These are phyloP conservation scores for Danielia reshetovae DNA, from an alignment of 805 yeast species.

Conservation along the genomic window DNA sequence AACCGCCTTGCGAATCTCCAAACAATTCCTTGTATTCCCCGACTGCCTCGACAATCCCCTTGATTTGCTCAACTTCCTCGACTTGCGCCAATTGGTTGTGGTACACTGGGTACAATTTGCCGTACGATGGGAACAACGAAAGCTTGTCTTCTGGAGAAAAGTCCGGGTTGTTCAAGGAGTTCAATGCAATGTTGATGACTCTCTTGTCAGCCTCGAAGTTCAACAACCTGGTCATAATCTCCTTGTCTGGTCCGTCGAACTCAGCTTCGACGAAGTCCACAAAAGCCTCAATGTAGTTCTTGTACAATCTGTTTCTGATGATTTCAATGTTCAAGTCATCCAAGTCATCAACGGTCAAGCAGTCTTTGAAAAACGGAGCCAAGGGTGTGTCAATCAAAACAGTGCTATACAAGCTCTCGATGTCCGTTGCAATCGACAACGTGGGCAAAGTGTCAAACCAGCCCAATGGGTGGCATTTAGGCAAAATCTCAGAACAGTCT, in stretches of 20 bases:
- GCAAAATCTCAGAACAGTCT: conserved; percentile 81
- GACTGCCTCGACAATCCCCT: conserved; percentile 56
- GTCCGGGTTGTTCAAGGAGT: conserved; percentile 78
- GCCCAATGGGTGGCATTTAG: conserved; percentile 94
- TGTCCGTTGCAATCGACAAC: conserved; percentile 88
- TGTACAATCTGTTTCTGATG: conserved; percentile 84
- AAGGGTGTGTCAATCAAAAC: conserved; percentile 95
- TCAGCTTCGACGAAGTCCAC: conserved; percentile 55
- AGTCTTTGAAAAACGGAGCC: conserved; percentile 92
- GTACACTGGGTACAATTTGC: conserved; percentile 70
- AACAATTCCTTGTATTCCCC: conserved; percentile 64
- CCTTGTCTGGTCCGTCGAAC: conserved; percentile 72
- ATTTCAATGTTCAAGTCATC: conserved; percentile 96
- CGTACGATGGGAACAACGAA: conserved; percentile 74
- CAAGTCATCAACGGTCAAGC: conserved; percentile 81
- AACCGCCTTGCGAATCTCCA: conserved; percentile 33
- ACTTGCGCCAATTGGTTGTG: conserved; percentile 65
- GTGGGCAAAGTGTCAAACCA: conserved; percentile 99
- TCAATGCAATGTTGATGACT: conserved; percentile 84
- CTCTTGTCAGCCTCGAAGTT: conserved; percentile 95
- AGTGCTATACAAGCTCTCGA: conserved; percentile 86
- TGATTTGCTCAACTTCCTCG: conserved; percentile 84
- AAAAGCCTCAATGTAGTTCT: conserved; percentile 90
- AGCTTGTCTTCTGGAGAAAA: conserved; percentile 69
- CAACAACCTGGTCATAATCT: conserved; percentile 73